Percentiles rank a stretch among this genome's conserved stretches.
Evolutionary conservation across 371 early-diverging fungal genomes (phyloP).

Genomic region (Mucor velutinosus): DNA sequence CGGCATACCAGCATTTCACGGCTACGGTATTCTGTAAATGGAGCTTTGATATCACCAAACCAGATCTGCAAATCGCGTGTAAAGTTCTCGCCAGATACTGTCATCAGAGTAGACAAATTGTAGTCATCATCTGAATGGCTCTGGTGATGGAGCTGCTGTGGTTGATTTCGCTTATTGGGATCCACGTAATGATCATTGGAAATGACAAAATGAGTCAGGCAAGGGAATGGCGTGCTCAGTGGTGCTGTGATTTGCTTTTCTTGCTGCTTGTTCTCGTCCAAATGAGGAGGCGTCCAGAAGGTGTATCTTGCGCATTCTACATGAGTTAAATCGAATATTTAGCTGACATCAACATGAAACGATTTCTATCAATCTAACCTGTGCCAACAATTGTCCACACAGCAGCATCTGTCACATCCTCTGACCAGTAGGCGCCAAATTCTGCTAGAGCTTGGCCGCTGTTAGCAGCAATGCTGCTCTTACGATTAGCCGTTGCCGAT

Average conservation of each 20-base stretch:
- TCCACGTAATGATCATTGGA: slow-evolving; percentile 6
- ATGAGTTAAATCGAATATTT: not conserved
- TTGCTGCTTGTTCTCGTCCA: slow-evolving; percentile 10
- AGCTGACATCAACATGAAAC: not conserved
- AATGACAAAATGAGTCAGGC: slow-evolving; percentile 10
- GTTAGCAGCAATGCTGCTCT: slow-evolving; percentile 7
- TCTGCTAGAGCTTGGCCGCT: not conserved
- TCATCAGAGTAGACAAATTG: slow-evolving; percentile 8
- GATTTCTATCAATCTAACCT: slow-evolving; percentile 10
- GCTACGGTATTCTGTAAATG: slow-evolving; percentile 37
- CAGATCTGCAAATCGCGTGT: slow-evolving; percentile 68
- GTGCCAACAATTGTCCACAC: slow-evolving; percentile 93
- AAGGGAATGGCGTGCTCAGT: slow-evolving; percentile 27
- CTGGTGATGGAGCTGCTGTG: not conserved
- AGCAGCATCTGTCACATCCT: slow-evolving; percentile 84
- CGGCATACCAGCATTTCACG: slow-evolving; percentile 39
- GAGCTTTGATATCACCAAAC: slow-evolving; percentile 60
- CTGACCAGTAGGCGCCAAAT: slow-evolving; percentile 65
- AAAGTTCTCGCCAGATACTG: slow-evolving; percentile 60
- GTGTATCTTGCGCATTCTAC: slow-evolving; percentile 73
- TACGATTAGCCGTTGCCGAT: slow-evolving; percentile 16
- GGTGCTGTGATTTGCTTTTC: slow-evolving; percentile 15
- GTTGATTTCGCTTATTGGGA: not conserved
- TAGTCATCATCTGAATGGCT: not conserved
- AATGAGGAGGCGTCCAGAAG: slow-evolving; percentile 58